Evolutionary conservation across 306 rosid species (phyloP).

Genomic region (Trichosanthes truncata): DNA sequence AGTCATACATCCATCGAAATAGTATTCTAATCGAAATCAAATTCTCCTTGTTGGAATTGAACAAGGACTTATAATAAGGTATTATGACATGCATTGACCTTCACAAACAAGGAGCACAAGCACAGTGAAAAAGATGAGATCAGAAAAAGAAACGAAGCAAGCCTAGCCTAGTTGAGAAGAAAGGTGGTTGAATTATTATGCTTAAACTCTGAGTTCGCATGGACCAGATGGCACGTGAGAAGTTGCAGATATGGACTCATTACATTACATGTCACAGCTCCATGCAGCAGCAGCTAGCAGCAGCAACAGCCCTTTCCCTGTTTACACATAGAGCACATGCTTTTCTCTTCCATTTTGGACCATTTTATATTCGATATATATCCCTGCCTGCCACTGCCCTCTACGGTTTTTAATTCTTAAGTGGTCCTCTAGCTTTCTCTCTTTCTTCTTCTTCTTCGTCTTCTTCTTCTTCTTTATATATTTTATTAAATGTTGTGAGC

Average conservation of each 20-base stretch:
- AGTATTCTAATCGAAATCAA: no score
- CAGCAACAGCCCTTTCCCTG: slow-evolving; percentile 13
- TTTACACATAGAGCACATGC: slow-evolving; percentile 28
- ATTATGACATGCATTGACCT: no score
- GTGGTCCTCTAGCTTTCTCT: slow-evolving; percentile 8
- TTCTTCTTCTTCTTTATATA: slow-evolving; percentile 40
- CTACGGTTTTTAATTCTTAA: not conserved
- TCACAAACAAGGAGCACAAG: no score
- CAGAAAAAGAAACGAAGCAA: no score
- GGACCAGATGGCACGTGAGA: slow-evolving; percentile 62
- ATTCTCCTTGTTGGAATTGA: no score
- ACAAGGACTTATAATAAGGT: no score
- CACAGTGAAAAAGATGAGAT: no score
- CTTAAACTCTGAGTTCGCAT: not conserved
- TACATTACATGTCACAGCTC: slow-evolving; percentile 20
- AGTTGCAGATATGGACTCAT: slow-evolving; percentile 1
- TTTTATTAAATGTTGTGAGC: slow-evolving; percentile 34
- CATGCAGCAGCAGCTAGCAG: not conserved
- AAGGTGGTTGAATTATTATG: not conserved
- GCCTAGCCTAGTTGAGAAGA: not conserved
- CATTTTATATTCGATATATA: not conserved
- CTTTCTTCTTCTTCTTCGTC: not conserved
- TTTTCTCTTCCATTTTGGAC: not conserved
- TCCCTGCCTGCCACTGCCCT: not conserved
- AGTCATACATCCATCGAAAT: no score